Base-by-base conservation (phyloP, 2,329 filamentous ascomycete species). In the Ophiostoma angusticollis region DNA sequence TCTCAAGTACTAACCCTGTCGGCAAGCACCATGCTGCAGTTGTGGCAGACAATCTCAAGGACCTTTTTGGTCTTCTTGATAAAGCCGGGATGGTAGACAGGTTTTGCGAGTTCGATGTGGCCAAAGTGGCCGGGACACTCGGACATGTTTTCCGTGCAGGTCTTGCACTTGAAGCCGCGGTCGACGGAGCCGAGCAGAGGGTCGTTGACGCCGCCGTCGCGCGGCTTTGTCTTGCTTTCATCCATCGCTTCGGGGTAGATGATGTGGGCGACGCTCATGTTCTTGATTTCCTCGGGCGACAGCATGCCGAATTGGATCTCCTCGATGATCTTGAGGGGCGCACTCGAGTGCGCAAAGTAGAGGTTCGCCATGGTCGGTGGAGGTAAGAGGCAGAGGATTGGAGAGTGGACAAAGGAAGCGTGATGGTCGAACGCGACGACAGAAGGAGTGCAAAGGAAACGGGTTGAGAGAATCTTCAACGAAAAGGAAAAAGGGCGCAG, bases 171-270 rank as follows among this genome's bases (percentile, higher is more conserved):
- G 68, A 85, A 93, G 57, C 86, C 82, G 48, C 91, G 80, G 60
- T 98, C 93, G 58, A 98, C 94, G 35, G 91, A 94, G 42, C 91
- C 91, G 37, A 99, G 79, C 51, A 87, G 83, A 49, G 91, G 87
- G 58, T 99, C 91, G 59, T 96, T 96, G 50, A 96, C 70, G 55
- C 91, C 91, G 57, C 82, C 80, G 46, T 91, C 82, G 51, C 91
- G 85, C 48, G 91, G 91, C 58, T 84, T 84, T 50, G 84, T 80
- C 55, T 87, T 83, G 60, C 81, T 81, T 62, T 98, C 91, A 57
- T 98, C 91, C 91, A 98, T 95, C 21, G 91, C 96, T 68, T 98
- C 91, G n/a, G 91, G 87, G 58, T 95, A 96, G 60, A 91, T 74
- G 58, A 98, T 89, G 60, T 94, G 84, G 52, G 80, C 83, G 47